These are phyloP conservation scores for Kingdonia uniflora DNA, from an alignment of 164 flowering plant species.

Conservation along the genomic window DNA sequence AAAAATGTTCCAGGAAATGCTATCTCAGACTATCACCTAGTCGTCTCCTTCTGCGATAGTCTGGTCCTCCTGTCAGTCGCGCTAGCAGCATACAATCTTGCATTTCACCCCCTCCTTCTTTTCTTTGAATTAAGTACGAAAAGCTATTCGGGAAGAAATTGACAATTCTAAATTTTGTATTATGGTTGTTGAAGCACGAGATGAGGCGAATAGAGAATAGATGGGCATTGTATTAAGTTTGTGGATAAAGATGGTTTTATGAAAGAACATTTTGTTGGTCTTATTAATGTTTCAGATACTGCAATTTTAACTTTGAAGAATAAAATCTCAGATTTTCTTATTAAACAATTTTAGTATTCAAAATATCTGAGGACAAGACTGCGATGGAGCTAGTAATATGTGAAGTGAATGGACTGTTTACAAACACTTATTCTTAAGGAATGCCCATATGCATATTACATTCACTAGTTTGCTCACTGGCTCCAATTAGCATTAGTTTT, in stretches of 20 bases:
- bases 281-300: background rate
- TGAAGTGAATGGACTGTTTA: background rate
- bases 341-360: background rate
- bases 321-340: background rate
- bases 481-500: background rate
- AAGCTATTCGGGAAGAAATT: too few species aligned
- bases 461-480: background rate
- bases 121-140: too few species aligned
- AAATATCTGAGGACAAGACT: background rate
- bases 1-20: too few species aligned
- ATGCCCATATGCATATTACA: background rate
- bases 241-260: constrained; percentile 7
- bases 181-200: too few species aligned
- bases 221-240: constrained; percentile 9
- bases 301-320: background rate
- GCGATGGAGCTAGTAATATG: background rate
- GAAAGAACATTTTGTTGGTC: background rate
- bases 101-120: too few species aligned
- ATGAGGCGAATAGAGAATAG: too few species aligned
- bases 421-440: background rate
- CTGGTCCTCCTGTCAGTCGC: too few species aligned
- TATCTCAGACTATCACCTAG: too few species aligned
- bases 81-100: too few species aligned
- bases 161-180: too few species aligned
- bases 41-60: too few species aligned